Evolutionary conservation across 306 rosid genomes (phyloP), one percentile per base, ranked within the genome.

Genomic region (Castanea crenata): DNA sequence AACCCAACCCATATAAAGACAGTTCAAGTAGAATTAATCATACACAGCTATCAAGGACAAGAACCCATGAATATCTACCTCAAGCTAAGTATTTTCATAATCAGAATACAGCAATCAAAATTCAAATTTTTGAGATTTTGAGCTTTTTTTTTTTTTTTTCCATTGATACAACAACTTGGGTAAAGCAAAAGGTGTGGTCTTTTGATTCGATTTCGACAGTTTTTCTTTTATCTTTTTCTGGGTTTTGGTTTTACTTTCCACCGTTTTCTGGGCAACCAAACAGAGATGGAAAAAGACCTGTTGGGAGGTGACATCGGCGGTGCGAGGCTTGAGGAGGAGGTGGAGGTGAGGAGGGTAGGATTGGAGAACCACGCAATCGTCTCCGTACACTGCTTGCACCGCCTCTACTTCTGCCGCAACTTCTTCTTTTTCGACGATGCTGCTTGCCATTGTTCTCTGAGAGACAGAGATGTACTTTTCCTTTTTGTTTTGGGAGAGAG

Each of bases 291-390:
- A 20, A 6, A 20, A 6, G 44, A 92, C 97, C 94, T 93, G 94
- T 19, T 93, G 80, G 58, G 92, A 89, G 71, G 92, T 80, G 74
- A 91, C 91, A 78, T 93, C 91, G n/a, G 94, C 97, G 80, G 97
- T 91, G 86, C 94, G 90, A 62, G 98, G 98, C 75, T 87, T 91
- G 82, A 90, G 84, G 89, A 79, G 87, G 77, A 93, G 74, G 68
- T 81, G 93, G 38, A 93, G 85, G 79, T 80, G 94, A 3, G 97
- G 97, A 87, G 98, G 97, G 12, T 83, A 77, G 20, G 92, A 84
- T 68, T 73, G 74, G 16, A 91, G 72, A 21, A 93, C 69, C 52
- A 74, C 21, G 15, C 94, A 93, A 79, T 93, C 97, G 56, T 38
- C 82, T 55, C 87, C 97, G 63, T 91, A 93, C 2, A 93, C 94